These are phyloP conservation scores for Cladosporium sp. DNA, from an alignment of 2,329 filamentous ascomycete genomes.

Conservation along the genomic window DNA sequence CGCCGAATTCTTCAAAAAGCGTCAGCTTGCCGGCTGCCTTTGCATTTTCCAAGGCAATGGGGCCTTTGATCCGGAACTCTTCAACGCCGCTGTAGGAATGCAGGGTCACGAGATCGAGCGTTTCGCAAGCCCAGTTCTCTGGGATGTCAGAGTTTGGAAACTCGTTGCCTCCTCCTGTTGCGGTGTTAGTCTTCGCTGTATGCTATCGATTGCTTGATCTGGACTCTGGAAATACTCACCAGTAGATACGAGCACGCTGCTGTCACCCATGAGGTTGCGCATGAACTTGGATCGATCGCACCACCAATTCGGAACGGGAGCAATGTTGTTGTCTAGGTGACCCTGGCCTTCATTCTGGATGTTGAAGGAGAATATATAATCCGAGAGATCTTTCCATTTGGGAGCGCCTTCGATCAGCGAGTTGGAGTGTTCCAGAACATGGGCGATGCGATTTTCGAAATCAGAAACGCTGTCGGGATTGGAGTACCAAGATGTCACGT, in stretches of 20 bases:
- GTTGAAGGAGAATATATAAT: constrained; percentile 9
- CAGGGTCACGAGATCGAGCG: background rate
- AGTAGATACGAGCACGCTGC: constrained; percentile 3
- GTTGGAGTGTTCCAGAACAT: constrained; percentile 3
- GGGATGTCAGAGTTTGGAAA: constrained; percentile 9
- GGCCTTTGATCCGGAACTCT: constrained; percentile 6
- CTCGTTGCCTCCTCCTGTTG: constrained; percentile 5
- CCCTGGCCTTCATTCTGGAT: constrained; percentile 14
- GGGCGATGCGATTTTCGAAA: constrained; percentile 10
- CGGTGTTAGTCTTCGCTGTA: background rate
- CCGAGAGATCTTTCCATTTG: constrained; percentile 3
- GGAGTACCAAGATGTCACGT: constrained; percentile 6
- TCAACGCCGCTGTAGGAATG: constrained; percentile 9
- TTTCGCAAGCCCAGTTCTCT: constrained; percentile 12
- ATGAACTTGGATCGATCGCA: background rate
- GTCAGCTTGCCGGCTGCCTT: background rate
- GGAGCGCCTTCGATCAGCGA: background rate
- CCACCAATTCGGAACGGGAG: constrained; percentile 10
- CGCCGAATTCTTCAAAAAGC: constrained; percentile 9
- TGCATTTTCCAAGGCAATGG: background rate
- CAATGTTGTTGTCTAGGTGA: background rate
- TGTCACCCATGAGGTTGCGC: background rate
- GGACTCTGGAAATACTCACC: background rate
- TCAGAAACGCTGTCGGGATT: background rate
- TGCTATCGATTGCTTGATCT: background rate